Conservation (phyloP, 495 filamentous ascomycete genomes). For the Podospora australis region DNA sequence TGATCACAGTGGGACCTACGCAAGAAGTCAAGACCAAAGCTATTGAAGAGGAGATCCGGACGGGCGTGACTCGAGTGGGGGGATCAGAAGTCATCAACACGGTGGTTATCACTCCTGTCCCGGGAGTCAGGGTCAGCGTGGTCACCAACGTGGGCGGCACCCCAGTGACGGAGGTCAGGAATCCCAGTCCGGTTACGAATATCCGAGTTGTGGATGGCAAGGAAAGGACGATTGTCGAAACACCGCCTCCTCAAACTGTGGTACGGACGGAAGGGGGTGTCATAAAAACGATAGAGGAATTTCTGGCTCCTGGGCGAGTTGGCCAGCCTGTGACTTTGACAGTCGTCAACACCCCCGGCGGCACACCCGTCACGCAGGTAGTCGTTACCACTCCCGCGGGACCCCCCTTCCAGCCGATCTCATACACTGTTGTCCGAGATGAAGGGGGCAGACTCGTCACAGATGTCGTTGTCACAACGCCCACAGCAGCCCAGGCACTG, state of each 20-base stretch:
- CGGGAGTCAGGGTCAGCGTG: not conserved
- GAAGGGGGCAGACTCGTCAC: conserved; percentile 15
- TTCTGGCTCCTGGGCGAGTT: conserved; percentile 3
- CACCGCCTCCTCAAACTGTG: conserved; percentile 16
- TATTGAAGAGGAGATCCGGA: conserved; percentile 9
- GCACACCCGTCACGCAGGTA: conserved; percentile 12
- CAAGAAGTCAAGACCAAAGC: conserved; percentile 16
- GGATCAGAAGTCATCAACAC: conserved; percentile 16
- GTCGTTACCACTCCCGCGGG: conserved; percentile 11
- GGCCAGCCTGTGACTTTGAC: conserved; percentile 17
- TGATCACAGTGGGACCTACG: conserved; percentile 8
- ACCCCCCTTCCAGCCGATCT: conserved; percentile 11
- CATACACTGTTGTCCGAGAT: conserved; percentile 15
- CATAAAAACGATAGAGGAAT: conserved; percentile 7
- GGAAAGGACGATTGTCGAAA: conserved; percentile 14
- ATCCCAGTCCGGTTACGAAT: conserved; percentile 10
- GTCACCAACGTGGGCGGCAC: conserved; percentile 15
- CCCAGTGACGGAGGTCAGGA: conserved; percentile 15
- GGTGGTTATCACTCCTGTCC: conserved; percentile 21
- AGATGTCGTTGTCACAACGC: conserved; percentile 12
- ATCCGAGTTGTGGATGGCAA: conserved; percentile 9
- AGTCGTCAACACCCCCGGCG: conserved; percentile 11
- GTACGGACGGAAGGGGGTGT: conserved; percentile 11
- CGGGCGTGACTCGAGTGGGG: conserved; percentile 12
- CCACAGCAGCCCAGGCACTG: conserved; percentile 9